Percentiles rank a stretch among this genome's conserved stretches.
Evolutionary conservation across 176 grass and related monocot species (phyloP).

Genomic region (Phyllostachys edulis): DNA sequence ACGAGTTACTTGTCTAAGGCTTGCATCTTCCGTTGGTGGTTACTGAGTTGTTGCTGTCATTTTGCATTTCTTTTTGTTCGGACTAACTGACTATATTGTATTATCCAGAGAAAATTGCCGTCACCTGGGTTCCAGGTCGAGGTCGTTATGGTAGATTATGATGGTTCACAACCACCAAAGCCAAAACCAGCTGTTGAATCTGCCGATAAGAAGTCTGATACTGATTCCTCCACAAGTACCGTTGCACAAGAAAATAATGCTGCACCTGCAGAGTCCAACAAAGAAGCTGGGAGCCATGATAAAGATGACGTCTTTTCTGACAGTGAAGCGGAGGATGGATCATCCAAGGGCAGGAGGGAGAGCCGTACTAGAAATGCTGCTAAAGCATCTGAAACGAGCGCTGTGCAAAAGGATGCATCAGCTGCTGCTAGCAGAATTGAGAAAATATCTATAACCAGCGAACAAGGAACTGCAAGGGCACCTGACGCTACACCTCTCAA

Average conservation of each 20-base stretch:
- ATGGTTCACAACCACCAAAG: constrained; percentile 57
- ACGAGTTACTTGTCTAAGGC: neutral
- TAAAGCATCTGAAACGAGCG: constrained; percentile 54
- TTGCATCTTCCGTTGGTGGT: constrained; percentile 3
- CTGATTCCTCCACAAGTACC: constrained; percentile 25
- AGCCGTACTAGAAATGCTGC: constrained; percentile 26
- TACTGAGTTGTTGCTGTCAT: neutral
- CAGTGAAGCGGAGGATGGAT: constrained; percentile 70
- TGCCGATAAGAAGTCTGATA: constrained; percentile 38
- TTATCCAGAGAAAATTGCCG: constrained; percentile 82
- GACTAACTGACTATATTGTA: constrained; percentile 27
- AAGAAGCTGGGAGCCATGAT: constrained; percentile 50
- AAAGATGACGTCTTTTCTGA: constrained; percentile 92
- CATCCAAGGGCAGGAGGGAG: constrained; percentile 51
- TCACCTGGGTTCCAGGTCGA: constrained; percentile 93
- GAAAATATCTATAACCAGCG: constrained; percentile 50
- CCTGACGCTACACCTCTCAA: constrained; percentile 40
- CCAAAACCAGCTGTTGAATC: constrained; percentile 24
- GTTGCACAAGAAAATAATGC: constrained; percentile 46
- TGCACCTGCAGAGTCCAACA: constrained; percentile 38
- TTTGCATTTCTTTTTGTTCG: neutral
- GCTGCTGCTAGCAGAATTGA: constrained; percentile 43
- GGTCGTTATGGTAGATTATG: constrained; percentile 80
- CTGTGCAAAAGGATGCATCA: constrained; percentile 31
- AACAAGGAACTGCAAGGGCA: constrained; percentile 44